Evolutionary conservation across 345 rosid genomes (phyloP).

Genomic region (Eucalyptus microcorys): DNA sequence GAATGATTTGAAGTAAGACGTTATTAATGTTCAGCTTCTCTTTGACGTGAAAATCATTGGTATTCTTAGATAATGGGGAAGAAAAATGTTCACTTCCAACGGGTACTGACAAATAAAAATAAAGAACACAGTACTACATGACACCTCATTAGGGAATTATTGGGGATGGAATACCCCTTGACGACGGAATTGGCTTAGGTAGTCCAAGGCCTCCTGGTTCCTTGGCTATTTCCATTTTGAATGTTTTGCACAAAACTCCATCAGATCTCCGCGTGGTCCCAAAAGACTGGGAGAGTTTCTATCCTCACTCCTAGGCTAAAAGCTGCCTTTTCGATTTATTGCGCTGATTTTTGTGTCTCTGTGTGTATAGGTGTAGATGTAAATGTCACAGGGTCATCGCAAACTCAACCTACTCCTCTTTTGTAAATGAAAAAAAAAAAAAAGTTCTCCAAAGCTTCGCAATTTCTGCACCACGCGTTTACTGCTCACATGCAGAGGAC

Average conservation of each 20-base stretch:
- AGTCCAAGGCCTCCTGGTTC: too few species aligned
- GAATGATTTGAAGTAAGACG: too few species aligned
- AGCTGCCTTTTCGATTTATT: conserved; percentile 22
- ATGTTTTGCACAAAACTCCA: background rate
- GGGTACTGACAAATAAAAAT: too few species aligned
- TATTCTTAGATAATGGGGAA: too few species aligned
- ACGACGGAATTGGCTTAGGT: too few species aligned
- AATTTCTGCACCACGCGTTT: background rate
- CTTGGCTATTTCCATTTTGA: background rate
- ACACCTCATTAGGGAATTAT: too few species aligned
- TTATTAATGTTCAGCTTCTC: rapidly evolving
- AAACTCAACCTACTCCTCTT: background rate
- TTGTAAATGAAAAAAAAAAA: too few species aligned
- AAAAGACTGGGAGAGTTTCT: background rate
- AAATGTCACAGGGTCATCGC: background rate
- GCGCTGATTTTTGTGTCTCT: background rate
- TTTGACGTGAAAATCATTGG: too few species aligned
- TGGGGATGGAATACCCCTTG: too few species aligned
- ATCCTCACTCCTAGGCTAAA: background rate
- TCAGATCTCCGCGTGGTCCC: background rate
- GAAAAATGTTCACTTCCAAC: too few species aligned
- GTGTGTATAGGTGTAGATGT: background rate
- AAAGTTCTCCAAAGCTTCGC: background rate
- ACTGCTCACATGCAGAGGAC: background rate
- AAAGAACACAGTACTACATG: too few species aligned